A percentile compares a stretch with the other conserved stretches of the same genome.
phyloP scores from a whole-genome alignment of 2,329 filamentous ascomycete genomes.

The Chaetothyriales sp. region DNA sequence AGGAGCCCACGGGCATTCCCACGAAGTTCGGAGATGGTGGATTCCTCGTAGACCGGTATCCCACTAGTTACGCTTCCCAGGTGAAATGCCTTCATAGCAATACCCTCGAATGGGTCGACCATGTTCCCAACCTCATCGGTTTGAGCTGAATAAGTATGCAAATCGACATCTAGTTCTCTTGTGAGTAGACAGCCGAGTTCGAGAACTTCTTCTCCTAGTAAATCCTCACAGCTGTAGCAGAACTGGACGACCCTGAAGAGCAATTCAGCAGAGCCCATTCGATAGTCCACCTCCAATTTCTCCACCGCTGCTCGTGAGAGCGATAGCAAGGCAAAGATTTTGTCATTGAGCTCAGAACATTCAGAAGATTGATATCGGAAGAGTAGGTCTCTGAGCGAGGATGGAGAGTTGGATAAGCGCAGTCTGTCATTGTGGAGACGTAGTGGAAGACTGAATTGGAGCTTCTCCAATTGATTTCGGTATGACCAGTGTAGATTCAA shows the following conservation, averaged over 20 bases:
- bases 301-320: neutral
- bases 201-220: neutral
- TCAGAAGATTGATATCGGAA: neutral
- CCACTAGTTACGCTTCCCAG: neutral
- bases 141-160: neutral
- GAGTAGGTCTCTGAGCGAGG: neutral
- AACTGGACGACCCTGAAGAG: neutral
- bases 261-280: neutral
- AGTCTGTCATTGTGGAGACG: neutral
- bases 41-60: neutral
- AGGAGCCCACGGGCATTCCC: neutral
- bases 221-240: neutral
- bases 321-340: neutral
- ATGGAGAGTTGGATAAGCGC: neutral
- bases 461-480: neutral
- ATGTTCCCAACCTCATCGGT: too few relatives aligned
- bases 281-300: neutral
- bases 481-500: too few relatives aligned
- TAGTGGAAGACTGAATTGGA: neutral
- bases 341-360: neutral
- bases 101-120: neutral
- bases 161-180: neutral
- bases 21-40: neutral
- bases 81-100: neutral
- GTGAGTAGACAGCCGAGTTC: neutral